phyloP scores from a whole-genome alignment of 257 asterid species.

The Solanum chilense region DNA sequence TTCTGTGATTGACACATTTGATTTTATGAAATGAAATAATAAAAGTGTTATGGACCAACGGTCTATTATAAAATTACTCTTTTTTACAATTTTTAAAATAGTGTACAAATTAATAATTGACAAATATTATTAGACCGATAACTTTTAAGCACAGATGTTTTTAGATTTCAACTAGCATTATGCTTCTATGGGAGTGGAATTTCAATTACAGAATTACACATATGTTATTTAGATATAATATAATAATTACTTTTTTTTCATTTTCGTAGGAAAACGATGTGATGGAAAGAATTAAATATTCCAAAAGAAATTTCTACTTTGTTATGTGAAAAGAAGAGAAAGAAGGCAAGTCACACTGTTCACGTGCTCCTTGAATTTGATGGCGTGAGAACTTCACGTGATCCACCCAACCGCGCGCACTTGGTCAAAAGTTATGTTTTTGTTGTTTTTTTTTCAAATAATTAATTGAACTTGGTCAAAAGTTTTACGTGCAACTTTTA shows the following conservation, averaged over 20 bases:
- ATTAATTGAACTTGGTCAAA: background rate
- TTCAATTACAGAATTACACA: background rate
- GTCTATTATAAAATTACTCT: too few relatives aligned
- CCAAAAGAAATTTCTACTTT: background rate
- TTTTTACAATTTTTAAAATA: too few relatives aligned
- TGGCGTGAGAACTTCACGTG: background rate
- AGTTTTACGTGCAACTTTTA: background rate
- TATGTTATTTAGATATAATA: background rate
- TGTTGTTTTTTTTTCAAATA: background rate
- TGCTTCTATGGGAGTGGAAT: background rate
- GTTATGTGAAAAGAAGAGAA: background rate
- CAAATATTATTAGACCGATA: background rate
- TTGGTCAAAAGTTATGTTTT: background rate
- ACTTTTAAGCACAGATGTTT: background rate
- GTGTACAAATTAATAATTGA: too few relatives aligned
- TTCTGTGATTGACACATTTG: too few relatives aligned
- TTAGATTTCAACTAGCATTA: background rate
- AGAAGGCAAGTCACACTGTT: slow-evolving; percentile 15
- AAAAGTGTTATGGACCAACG: background rate
- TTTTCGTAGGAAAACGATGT: background rate
- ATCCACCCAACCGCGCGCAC: background rate
- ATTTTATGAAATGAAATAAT: too few relatives aligned
- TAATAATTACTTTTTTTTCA: background rate
- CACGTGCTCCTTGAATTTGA: slow-evolving; percentile 33
- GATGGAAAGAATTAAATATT: background rate